Percentiles rank a stretch among this genome's conserved stretches.
phyloP scores from a whole-genome alignment of 352 stramenopile species.

The Saprolegnia diclina region DNA sequence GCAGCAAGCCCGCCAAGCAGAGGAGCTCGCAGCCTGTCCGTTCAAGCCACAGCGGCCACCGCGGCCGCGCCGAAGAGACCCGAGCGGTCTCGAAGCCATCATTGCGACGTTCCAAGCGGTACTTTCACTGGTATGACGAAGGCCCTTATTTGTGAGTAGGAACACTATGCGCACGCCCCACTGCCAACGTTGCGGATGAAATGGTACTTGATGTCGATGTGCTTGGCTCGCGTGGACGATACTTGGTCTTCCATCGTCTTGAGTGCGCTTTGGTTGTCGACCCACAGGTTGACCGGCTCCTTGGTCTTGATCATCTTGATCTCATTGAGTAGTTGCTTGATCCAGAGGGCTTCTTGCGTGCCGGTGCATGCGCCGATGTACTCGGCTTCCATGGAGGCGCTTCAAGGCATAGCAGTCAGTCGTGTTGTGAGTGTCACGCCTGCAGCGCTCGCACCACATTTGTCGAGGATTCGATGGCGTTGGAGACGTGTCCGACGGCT shows the following conservation, averaged over 20 bases:
- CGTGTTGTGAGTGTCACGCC: too few relatives aligned
- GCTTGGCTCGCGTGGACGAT: conserved; percentile 28
- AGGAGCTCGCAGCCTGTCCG: conserved; percentile 11
- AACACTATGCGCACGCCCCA: not conserved
- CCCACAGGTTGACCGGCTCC: not conserved
- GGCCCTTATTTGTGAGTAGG: not conserved
- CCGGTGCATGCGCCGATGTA: conserved; percentile 17
- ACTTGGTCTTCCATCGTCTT: conserved; percentile 2
- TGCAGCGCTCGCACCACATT: too few relatives aligned
- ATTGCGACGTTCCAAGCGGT: conserved; percentile 3
- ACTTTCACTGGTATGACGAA: not conserved
- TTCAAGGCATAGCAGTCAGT: too few relatives aligned
- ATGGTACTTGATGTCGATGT: conserved; percentile 35
- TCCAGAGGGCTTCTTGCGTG: conserved; percentile 11
- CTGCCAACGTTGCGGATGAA: conserved; percentile 32
- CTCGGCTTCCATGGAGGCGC: conserved; percentile 25
- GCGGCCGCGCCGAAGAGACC: not conserved
- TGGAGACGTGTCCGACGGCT: too few relatives aligned
- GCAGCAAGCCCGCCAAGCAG: not conserved
- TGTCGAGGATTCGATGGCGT: too few relatives aligned
- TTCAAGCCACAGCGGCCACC: conserved; percentile 3
- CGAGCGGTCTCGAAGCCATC: not conserved
- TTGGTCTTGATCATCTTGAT: not conserved
- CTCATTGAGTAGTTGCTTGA: conserved; percentile 1
- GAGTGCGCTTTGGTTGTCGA: conserved; percentile 9